Evolutionary conservation across 768 basidiomycete genomes (phyloP).

Genomic region (Artomyces pyxidatus): DNA sequence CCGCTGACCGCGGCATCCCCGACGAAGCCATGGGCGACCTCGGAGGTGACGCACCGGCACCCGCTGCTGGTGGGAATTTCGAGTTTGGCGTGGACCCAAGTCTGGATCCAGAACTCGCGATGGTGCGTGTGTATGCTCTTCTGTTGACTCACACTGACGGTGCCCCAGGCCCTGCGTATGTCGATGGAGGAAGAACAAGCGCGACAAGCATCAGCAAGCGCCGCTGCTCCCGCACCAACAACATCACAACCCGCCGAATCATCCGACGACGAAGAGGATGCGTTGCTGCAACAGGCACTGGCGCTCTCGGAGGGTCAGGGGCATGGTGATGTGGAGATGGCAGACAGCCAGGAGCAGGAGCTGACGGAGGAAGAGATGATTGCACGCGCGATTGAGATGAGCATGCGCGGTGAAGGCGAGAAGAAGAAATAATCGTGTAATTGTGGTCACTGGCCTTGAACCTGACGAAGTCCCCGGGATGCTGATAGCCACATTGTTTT

Average conservation of each 20-base stretch:
- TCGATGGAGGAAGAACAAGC: slow-evolving; percentile 94
- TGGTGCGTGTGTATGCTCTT: slow-evolving; percentile 74
- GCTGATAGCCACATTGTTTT: no score
- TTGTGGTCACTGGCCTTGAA: no score
- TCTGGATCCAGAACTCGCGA: slow-evolving; percentile 92
- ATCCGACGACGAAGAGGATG: slow-evolving; percentile 71
- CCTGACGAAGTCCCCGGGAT: no score
- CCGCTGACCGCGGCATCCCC: slow-evolving; percentile 71
- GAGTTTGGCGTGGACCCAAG: slow-evolving; percentile 93
- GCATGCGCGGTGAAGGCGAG: slow-evolving; percentile 64
- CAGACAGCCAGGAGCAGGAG: slow-evolving; percentile 43
- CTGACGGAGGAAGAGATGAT: slow-evolving; percentile 86
- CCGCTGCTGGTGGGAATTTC: slow-evolving; percentile 43
- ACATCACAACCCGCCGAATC: slow-evolving; percentile 26
- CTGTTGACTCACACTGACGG: not conserved
- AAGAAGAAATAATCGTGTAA: slow-evolving; percentile 25
- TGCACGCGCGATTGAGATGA: slow-evolving; percentile 87
- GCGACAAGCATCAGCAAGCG: slow-evolving; percentile 36
- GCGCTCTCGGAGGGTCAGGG: slow-evolving; percentile 59
- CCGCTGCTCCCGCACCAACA: slow-evolving; percentile 26
- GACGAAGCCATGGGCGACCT: slow-evolving; percentile 45
- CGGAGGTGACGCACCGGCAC: slow-evolving; percentile 37
- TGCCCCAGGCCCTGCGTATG: slow-evolving; percentile 84
- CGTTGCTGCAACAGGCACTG: slow-evolving; percentile 66
- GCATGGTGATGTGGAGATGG: slow-evolving; percentile 43